A percentile compares a stretch with the other conserved stretches of the same genome.
Conservation (phyloP, 2,329 filamentous ascomycete species). For the Botrytis aclada region DNA sequence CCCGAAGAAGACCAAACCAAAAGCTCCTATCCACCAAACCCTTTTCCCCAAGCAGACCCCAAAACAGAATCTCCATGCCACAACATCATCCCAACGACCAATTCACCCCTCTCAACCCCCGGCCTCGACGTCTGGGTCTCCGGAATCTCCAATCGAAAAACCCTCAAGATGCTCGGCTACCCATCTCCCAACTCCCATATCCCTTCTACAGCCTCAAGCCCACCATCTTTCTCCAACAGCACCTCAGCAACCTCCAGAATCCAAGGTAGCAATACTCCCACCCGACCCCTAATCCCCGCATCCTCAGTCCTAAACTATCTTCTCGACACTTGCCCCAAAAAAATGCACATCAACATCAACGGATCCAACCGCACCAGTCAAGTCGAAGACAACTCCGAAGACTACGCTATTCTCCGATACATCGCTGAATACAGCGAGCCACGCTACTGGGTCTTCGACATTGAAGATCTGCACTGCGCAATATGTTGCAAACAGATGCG, state of each 20-base stretch:
- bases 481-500: constrained; percentile 8
- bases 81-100: neutral
- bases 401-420: neutral
- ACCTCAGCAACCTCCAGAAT: neutral
- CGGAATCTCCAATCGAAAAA: neutral
- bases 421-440: neutral
- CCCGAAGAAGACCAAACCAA: neutral
- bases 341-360: constrained; percentile 2
- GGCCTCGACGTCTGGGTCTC: constrained; percentile 11
- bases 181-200: neutral
- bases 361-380: constrained; percentile 5
- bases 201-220: neutral
- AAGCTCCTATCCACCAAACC: neutral
- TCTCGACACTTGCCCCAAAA: neutral
- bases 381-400: constrained; percentile 1
- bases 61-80: neutral
- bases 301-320: neutral
- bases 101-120: neutral
- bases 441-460: constrained; percentile 12
- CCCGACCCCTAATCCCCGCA: neutral
- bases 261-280: accelerated
- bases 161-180: neutral
- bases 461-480: constrained; percentile 18
- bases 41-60: neutral
- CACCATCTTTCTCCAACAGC: neutral